These are phyloP conservation scores for Trichoderma asperellum DNA, from an alignment of 2,329 filamentous ascomycete genomes.

Conservation along the genomic window DNA sequence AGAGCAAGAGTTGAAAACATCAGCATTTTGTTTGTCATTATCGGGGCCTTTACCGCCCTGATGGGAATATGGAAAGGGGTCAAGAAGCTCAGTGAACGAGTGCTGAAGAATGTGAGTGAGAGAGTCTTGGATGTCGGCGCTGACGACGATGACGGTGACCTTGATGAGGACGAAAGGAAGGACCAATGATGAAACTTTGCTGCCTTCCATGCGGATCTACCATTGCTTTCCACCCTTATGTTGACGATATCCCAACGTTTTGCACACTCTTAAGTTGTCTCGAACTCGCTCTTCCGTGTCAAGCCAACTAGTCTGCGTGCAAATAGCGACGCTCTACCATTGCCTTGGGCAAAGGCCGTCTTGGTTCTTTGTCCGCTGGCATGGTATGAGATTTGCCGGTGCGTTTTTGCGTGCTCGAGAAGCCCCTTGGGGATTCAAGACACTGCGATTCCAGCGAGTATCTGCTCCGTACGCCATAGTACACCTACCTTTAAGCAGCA, in stretches of 20 bases:
- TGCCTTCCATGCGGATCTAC: not conserved
- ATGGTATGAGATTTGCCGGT: conserved; percentile 41
- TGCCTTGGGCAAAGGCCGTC: conserved; percentile 54
- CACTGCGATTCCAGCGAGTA: conserved; percentile 35
- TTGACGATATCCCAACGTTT: not conserved
- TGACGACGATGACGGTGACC: conserved; percentile 56
- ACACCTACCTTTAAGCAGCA: conserved; percentile 38
- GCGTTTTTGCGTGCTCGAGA: conserved; percentile 32
- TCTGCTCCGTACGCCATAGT: conserved; percentile 43
- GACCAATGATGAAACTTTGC: conserved; percentile 35
- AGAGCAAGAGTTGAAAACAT: conserved; percentile 78
- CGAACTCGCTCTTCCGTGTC: conserved; percentile 72
- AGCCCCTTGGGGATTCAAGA: conserved; percentile 37
- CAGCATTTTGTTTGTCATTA: conserved; percentile 75
- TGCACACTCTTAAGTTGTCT: conserved; percentile 99
- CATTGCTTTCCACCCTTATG: conserved; percentile 28
- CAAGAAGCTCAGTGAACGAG: conserved; percentile 69
- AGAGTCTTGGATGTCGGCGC: conserved; percentile 80
- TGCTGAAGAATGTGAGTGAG: conserved; percentile 78
- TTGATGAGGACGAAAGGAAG: conserved; percentile 46
- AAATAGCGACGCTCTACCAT: conserved; percentile 65
- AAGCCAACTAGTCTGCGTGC: conserved; percentile 98
- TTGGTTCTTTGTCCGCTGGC: conserved; percentile 48
- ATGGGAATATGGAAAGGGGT: conserved; percentile 85
- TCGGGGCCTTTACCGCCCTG: conserved; percentile 81